Evolutionary conservation across 495 filamentous ascomycete species (phyloP).

Genomic region (Rostrohypoxylon terebratum): DNA sequence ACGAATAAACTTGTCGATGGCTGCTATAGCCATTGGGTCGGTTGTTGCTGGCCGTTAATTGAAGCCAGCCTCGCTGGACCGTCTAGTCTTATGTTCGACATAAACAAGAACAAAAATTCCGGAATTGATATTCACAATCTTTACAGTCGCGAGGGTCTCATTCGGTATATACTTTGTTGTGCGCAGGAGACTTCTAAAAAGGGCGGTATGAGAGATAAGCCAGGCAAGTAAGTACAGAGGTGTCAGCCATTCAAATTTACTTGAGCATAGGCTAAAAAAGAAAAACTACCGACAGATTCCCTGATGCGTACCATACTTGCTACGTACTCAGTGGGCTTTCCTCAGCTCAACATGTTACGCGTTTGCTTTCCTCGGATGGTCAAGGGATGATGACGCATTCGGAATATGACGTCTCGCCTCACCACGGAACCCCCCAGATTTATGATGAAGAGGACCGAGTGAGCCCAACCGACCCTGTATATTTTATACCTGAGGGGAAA

Average conservation of each 20-base stretch:
- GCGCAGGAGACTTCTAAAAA: constrained; percentile 75
- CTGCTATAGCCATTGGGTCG: constrained; percentile 98
- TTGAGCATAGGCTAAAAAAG: constrained; percentile 29
- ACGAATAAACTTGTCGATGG: constrained; percentile 99
- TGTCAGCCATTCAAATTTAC: constrained; percentile 33
- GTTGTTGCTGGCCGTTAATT: constrained; percentile 90
- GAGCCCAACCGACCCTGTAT: constrained; percentile 80
- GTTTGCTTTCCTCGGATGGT: constrained; percentile 63
- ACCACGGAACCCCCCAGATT: constrained; percentile 61
- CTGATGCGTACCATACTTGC: constrained; percentile 92
- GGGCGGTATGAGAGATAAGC: constrained; percentile 94
- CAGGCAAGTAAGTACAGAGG: constrained; percentile 75
- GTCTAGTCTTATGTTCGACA: constrained; percentile 45
- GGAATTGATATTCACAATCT: constrained; percentile 57
- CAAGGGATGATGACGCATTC: constrained; percentile 66
- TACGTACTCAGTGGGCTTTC: constrained; percentile 91
- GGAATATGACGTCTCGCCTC: constrained; percentile 70
- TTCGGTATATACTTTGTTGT: constrained; percentile 87
- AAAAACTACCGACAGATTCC: constrained; percentile 61
- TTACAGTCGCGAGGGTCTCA: constrained; percentile 86
- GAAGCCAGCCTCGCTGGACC: constrained; percentile 77
- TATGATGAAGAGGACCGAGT: constrained; percentile 66
- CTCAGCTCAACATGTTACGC: constrained; percentile 80
- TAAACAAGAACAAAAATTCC: constrained; percentile 47
- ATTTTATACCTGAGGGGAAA: constrained; percentile 78